phyloP scores from a whole-genome alignment of 306 rosid species.

The Malus sieversii region DNA sequence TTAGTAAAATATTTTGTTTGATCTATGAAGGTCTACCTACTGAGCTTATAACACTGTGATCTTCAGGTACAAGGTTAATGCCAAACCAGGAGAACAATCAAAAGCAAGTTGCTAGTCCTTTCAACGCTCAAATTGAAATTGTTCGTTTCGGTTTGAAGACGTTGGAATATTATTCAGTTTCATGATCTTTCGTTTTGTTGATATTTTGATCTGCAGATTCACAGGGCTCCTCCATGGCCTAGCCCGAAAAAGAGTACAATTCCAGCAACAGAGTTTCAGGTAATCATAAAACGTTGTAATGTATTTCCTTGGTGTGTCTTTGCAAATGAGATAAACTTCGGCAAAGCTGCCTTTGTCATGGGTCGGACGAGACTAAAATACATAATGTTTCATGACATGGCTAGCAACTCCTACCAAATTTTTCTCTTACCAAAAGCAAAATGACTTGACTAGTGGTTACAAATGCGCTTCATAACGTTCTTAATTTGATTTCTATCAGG shows the following conservation, averaged over 20 bases:
- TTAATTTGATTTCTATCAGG: slow-evolving; percentile 22
- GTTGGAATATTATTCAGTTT: slow-evolving; percentile 1
- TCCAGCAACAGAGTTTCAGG: slow-evolving; percentile 39
- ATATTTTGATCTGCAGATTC: slow-evolving; percentile 37
- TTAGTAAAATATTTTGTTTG: not conserved
- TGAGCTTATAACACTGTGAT: slow-evolving; percentile 2
- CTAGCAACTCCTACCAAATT: not conserved
- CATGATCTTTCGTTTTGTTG: slow-evolving; percentile 6
- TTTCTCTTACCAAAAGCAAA: not conserved
- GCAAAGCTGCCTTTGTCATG: too few species aligned
- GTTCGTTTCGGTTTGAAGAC: slow-evolving; percentile 16
- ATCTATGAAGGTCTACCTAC: not conserved
- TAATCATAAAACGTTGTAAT: slow-evolving; percentile 9
- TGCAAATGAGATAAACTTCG: too few species aligned
- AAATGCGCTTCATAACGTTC: not conserved
- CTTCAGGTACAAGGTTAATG: slow-evolving; percentile 39
- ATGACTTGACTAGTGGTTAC: not conserved
- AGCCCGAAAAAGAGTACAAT: slow-evolving; percentile 30
- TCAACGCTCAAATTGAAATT: not conserved
- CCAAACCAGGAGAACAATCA: slow-evolving; percentile 26
- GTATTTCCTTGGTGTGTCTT: not conserved
- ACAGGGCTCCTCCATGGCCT: slow-evolving; percentile 34
- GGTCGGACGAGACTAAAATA: too few species aligned
- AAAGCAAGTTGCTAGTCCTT: slow-evolving; percentile 23
- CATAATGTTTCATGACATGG: not conserved